These are phyloP conservation scores for Gamarada debralockiae DNA, from an alignment of 495 filamentous ascomycete species.

Conservation along the genomic window DNA sequence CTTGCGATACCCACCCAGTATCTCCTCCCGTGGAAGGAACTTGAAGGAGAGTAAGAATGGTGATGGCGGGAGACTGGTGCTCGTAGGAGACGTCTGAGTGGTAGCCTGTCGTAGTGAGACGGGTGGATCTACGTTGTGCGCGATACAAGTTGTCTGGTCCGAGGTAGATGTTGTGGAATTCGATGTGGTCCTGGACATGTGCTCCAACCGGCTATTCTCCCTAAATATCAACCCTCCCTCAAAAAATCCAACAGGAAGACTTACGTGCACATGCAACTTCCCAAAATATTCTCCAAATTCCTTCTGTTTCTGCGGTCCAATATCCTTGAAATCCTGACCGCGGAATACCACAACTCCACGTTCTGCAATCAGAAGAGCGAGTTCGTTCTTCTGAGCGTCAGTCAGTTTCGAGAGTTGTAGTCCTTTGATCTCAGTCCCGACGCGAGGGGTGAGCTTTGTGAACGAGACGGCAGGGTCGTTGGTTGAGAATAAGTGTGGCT, in stretches of 20 bases:
- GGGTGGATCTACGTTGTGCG: slow-evolving; percentile 39
- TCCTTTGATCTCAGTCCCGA: slow-evolving; percentile 39
- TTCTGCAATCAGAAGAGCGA: slow-evolving; percentile 41
- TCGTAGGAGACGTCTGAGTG: slow-evolving; percentile 66
- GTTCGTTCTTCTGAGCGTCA: slow-evolving; percentile 36
- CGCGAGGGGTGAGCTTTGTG: slow-evolving; percentile 40
- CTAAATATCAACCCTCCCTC: neutral
- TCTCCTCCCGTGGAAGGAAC: slow-evolving; percentile 57
- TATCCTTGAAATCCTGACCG: slow-evolving; percentile 45
- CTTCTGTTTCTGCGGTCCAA: slow-evolving; percentile 54
- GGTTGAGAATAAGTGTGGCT: slow-evolving; percentile 62
- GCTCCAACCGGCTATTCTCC: slow-evolving; percentile 35
- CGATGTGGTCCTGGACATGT: slow-evolving; percentile 38
- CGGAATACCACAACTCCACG: slow-evolving; percentile 41
- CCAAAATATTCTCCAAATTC: slow-evolving; percentile 59
- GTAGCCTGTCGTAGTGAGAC: slow-evolving; percentile 49
- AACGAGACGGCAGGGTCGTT: slow-evolving; percentile 30
- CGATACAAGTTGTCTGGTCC: slow-evolving; percentile 42
- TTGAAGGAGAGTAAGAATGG: slow-evolving; percentile 61
- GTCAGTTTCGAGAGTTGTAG: slow-evolving; percentile 37
- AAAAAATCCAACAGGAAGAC: slow-evolving; percentile 16
- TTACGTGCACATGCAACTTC: slow-evolving; percentile 58
- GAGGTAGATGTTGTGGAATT: slow-evolving; percentile 46
- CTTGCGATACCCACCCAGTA: slow-evolving; percentile 58
- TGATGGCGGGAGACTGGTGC: slow-evolving; percentile 61